Base-by-base conservation (phyloP, 1,139 yeast genomes). In the Geotrichum bryndzae region DNA sequence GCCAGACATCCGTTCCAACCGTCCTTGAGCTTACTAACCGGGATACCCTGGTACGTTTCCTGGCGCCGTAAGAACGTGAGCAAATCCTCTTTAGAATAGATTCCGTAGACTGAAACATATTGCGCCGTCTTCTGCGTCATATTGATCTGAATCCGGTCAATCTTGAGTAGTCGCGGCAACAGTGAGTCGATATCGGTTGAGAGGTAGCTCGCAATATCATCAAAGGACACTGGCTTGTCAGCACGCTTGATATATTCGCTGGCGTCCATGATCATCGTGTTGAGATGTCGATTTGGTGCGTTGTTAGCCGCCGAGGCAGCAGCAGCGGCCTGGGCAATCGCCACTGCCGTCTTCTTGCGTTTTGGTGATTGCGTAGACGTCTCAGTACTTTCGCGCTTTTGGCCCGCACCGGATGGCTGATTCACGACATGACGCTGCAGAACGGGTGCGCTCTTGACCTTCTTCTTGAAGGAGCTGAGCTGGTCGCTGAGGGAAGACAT, bases 21-120 rank as follows among this genome's bases (percentile, higher is more conserved):
- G 72, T 95, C 99, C 70, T 86, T 87, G 64, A 95, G 80, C 70
- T 92, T 97, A 71, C 90, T 90, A 38, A 94, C 97, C 0, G 91
- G 80, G 1, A 88, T 82, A 2, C 99, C 99, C 70, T 86, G 90
- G 73, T 90, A 91, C 1, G 97, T 90, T 1, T 89, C 86, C 75
- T 91, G 97, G 29, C 86, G 80, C 68, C 92, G 82, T 64, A 95
- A 79, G 68, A 87, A 88, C 64, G 84, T 81, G 61, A 95, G 74
- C 65, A 95, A 78, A 66, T 90, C 96, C 62, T 86, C 89, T 3
- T 87, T 88, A 2, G 88, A 83, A 68, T 90, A 85, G 62, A 95
- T 92, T 71, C 92, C 92, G 74, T 90, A 96, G 61, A 90, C 81
- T 3, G 98, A 90, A 54, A 90, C 87, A 71, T 94, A 95, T 71